These are phyloP conservation scores for Thermochaetoides thermophila DNA, from an alignment of 495 filamentous ascomycete genomes.

Conservation along the genomic window DNA sequence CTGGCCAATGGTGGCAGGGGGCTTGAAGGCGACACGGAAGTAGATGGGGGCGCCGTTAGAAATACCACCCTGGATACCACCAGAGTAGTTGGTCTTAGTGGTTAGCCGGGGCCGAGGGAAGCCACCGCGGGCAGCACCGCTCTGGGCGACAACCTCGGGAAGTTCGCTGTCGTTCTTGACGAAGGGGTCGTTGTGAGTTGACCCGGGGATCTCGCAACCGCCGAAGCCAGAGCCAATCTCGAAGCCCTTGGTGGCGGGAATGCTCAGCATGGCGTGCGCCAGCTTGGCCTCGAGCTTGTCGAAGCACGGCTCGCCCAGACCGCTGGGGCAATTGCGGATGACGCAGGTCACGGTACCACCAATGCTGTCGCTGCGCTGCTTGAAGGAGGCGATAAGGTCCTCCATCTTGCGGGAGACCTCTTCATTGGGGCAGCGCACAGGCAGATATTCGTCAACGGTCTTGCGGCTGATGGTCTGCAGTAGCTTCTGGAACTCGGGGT, in stretches of 20 bases:
- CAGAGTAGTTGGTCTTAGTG: conserved; percentile 92
- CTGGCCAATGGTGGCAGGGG: conserved; percentile 87
- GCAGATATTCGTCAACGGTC: conserved; percentile 68
- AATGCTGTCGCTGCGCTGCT: conserved; percentile 77
- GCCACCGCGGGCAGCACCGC: conserved; percentile 21
- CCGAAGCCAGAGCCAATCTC: conserved; percentile 91
- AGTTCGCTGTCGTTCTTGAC: conserved; percentile 35
- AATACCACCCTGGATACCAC: conserved; percentile 94
- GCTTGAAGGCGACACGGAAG: conserved; percentile 93
- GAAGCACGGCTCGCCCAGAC: conserved; percentile 88
- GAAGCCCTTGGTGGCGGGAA: conserved; percentile 94
- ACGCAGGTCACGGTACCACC: conserved; percentile 94
- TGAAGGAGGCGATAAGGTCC: conserved; percentile 62
- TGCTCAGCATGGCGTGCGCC: conserved; percentile 91
- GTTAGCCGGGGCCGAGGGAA: conserved; percentile 41
- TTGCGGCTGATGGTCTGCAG: conserved; percentile 59
- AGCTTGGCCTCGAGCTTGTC: conserved; percentile 92
- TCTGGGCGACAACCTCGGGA: conserved; percentile 21
- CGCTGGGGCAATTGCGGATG: conserved; percentile 75
- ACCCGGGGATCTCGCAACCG: conserved; percentile 77
- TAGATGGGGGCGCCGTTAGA: conserved; percentile 89
- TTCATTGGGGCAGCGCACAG: conserved; percentile 71
- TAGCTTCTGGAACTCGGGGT: conserved; percentile 69
- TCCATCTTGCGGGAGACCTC: conserved; percentile 57
- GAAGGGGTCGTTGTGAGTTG: conserved; percentile 88